phyloP scores from a whole-genome alignment of 257 asterid species.

The Eustoma russellianum region DNA sequence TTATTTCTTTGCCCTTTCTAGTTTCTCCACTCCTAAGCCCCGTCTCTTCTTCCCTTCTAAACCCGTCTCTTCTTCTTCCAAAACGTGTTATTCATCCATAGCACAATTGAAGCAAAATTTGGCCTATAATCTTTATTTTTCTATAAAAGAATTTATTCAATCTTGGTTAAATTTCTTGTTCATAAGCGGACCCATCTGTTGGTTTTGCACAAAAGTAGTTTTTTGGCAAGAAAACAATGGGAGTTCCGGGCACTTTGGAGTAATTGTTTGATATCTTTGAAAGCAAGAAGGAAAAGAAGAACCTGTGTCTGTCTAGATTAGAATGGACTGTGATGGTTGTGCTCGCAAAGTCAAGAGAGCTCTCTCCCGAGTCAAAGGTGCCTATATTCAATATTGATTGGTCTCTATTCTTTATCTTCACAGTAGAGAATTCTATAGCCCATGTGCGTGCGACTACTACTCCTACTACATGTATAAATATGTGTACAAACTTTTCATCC shows the following conservation, averaged over 20 bases:
- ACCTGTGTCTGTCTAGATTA: conserved; percentile 54
- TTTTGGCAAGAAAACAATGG: conserved; percentile 30
- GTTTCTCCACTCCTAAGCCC: too few relatives aligned
- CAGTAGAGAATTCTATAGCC: background rate
- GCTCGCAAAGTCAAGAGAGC: conserved; percentile 48
- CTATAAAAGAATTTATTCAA: too few relatives aligned
- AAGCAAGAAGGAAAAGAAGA: conserved; percentile 50
- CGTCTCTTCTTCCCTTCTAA: too few relatives aligned
- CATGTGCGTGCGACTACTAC: too few relatives aligned
- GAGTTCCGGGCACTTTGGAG: conserved; percentile 69
- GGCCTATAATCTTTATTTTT: too few relatives aligned
- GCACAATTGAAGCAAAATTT: too few relatives aligned
- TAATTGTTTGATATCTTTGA: conserved; percentile 52
- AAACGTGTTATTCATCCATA: too few relatives aligned
- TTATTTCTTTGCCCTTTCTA: too few relatives aligned
- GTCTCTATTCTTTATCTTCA: background rate
- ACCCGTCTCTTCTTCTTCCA: too few relatives aligned
- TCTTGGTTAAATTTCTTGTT: too few relatives aligned
- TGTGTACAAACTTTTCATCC: background rate
- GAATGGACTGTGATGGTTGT: conserved; percentile 95
- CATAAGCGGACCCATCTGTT: background rate
- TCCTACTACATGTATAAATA: background rate
- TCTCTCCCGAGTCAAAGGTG: conserved; percentile 69
- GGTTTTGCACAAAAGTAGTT: background rate
- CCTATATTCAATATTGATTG: background rate